Evolutionary conservation across 225 moss, liverwort and hornwort species (phyloP).

Genomic region (Neckera pumila): DNA sequence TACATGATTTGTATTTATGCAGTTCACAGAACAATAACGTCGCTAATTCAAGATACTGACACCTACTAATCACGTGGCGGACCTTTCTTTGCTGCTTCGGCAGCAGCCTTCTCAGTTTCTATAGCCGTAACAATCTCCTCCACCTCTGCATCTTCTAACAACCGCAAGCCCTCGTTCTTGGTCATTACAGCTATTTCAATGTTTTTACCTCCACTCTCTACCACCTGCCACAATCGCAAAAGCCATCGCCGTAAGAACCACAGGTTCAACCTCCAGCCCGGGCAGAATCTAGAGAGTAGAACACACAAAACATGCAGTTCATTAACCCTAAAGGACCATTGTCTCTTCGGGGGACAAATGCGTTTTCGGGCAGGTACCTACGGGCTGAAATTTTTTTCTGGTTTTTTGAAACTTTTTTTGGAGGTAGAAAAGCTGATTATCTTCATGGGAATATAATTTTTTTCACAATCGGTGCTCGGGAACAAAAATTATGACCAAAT

Average conservation of each 20-base stretch:
- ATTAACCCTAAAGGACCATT: no score
- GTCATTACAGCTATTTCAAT: constrained; percentile 98
- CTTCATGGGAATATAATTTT: no score
- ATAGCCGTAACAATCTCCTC: constrained; percentile 90
- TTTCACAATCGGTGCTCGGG: no score
- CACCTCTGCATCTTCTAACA: constrained; percentile 81
- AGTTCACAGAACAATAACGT: neutral
- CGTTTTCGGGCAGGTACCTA: no score
- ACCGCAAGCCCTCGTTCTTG: constrained; percentile 64
- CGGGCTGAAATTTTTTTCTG: no score
- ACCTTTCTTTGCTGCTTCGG: constrained; percentile 94
- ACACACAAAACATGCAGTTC: neutral
- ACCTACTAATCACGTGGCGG: constrained; percentile 63
- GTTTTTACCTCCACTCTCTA: constrained; percentile 96
- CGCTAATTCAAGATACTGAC: neutral
- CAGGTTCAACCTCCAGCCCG: neutral
- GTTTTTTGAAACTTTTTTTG: no score
- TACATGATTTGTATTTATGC: neutral
- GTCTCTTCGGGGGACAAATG: no score
- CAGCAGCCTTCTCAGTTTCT: constrained; percentile 97
- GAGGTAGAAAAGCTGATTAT: no score
- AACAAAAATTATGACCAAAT: no score
- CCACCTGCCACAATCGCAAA: constrained; percentile 51
- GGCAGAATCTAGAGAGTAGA: neutral
- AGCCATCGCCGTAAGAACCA: neutral